Percentiles rank a stretch among this genome's conserved stretches.
These are phyloP conservation scores for Claviceps africana DNA, from an alignment of 2,329 filamentous ascomycete genomes.

Conservation along the genomic window DNA sequence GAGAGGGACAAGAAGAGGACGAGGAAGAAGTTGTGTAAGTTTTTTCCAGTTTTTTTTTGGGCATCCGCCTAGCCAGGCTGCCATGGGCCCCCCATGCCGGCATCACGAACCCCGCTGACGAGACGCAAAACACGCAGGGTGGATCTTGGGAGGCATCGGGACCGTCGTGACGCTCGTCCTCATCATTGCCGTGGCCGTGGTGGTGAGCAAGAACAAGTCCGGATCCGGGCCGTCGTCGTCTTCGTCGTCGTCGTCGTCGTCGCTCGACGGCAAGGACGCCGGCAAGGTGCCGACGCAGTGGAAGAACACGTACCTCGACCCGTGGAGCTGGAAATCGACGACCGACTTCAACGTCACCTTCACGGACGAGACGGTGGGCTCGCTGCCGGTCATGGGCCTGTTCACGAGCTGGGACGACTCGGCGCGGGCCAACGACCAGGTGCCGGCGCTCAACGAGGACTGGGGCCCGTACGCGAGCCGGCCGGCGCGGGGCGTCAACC, in stretches of 20 bases:
- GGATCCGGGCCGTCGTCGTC: no score
- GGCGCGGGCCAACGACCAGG: constrained; percentile 59
- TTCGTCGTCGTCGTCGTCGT: no score
- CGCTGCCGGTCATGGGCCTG: constrained; percentile 81
- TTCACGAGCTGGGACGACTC: constrained; percentile 78
- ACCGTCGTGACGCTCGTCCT: constrained; percentile 49
- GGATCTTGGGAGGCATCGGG: constrained; percentile 38
- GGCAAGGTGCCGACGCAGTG: constrained; percentile 49
- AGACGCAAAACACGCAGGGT: constrained; percentile 25
- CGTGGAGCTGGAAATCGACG: constrained; percentile 84
- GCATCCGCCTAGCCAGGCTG: neutral
- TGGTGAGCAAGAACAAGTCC: constrained; percentile 53
- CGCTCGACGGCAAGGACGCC: constrained; percentile 37
- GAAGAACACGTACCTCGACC: constrained; percentile 68
- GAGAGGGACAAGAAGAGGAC: constrained; percentile 38
- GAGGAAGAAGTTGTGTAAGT: constrained; percentile 49
- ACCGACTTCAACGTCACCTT: constrained; percentile 89
- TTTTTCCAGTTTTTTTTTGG: no score
- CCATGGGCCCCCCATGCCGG: no score
- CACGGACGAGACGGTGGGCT: constrained; percentile 70
- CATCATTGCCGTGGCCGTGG: constrained; percentile 52
- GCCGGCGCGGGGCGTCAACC: constrained; percentile 78
- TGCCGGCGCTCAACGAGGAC: constrained; percentile 58
- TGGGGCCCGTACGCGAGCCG: constrained; percentile 66
- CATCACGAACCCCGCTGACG: constrained; percentile 9